These are phyloP conservation scores for Xylariaceae sp. DNA, from an alignment of 2,329 filamentous ascomycete species.

Conservation along the genomic window DNA sequence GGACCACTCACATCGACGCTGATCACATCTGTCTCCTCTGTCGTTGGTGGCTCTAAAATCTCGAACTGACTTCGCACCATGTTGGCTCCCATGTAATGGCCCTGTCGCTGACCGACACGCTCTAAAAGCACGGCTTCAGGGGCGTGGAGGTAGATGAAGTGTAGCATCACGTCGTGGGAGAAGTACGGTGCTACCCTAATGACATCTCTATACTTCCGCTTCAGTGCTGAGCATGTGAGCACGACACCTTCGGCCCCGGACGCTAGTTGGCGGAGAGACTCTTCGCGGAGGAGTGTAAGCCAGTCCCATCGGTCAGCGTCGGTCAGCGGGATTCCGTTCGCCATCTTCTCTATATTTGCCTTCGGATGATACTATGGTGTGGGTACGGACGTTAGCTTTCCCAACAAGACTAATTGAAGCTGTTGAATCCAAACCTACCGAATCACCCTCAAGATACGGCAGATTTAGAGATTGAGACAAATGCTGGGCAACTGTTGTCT, in stretches of 20 bases:
- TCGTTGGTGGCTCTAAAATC: slow-evolving; percentile 80
- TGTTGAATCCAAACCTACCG: slow-evolving; percentile 57
- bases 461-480: slow-evolving; percentile 66
- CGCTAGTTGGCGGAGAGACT: slow-evolving; percentile 62
- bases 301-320: slow-evolving; percentile 98
- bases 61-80: slow-evolving; percentile 96
- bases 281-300: slow-evolving; percentile 79
- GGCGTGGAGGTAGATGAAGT: slow-evolving; percentile 91
- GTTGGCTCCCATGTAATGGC: slow-evolving; percentile 92
- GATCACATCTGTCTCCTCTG: slow-evolving; percentile 74
- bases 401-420: not conserved
- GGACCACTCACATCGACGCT: slow-evolving; percentile 70
- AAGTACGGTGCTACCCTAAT: slow-evolving; percentile 82
- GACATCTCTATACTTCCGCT: slow-evolving; percentile 95
- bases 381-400: slow-evolving; percentile 5
- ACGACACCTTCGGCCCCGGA: slow-evolving; percentile 76
- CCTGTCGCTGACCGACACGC: slow-evolving; percentile 75
- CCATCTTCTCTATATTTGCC: slow-evolving; percentile 91
- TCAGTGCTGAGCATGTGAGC: slow-evolving; percentile 92
- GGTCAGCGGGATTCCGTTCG: slow-evolving; percentile 78
- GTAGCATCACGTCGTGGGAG: slow-evolving; percentile 73
- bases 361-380: slow-evolving; percentile 69
- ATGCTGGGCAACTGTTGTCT: slow-evolving; percentile 74
- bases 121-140: slow-evolving; percentile 75
- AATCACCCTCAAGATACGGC: slow-evolving; percentile 79